Evolutionary conservation across 768 basidiomycete species (phyloP), one percentile per base, ranked within the genome.

Genomic region (Tricholoma bakamatsutake): DNA sequence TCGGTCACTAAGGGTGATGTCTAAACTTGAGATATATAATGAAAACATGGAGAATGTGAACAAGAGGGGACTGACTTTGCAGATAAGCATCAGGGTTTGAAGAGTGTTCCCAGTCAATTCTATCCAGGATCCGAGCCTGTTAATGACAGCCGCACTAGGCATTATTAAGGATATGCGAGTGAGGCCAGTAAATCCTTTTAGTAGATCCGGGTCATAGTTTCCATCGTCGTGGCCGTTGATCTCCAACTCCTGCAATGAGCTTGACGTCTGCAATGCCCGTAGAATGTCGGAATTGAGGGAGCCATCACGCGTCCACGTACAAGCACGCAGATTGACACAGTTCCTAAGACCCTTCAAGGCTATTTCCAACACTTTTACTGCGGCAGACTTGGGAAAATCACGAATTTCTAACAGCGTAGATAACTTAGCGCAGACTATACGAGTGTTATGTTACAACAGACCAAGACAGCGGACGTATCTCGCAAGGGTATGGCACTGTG

Each of bases 221-320:
- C 76, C 75, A 42, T 76, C 74, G 60, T 75, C 74, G 52, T 82
- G 76, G 1, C 89, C 90, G 53, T 92, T 93, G 40, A 93, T 79
- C 63, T 89, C 86, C 2, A 92, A 69, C 49, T 83, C 82, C 28
- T 68, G 62, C 7, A 92, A 70, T 1, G 70, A 60, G 1, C 65
- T 60, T 17, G 74, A 79, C 10, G 63, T 46, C 5, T 67, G 68
- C 5, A 92, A 69, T 15, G 80, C 78, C n/a, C 72, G 59, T 8
- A 93, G 73, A 33, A 89, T 79, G 0, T 72, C 69, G 4, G 84
- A 79, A 39, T 74, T 81, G 18, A 92, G 69, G 4, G 90, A 84
- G 3, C 89, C 87, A 59, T 91, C 86, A 42, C 90, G 80, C 9
- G 90, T 92, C 89, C 89, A 93, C 4, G 82, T 81, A 62, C 87